Base-by-base conservation (phyloP, 192 early-diverging fungal genomes). In the Helicostylum pulchrum region DNA sequence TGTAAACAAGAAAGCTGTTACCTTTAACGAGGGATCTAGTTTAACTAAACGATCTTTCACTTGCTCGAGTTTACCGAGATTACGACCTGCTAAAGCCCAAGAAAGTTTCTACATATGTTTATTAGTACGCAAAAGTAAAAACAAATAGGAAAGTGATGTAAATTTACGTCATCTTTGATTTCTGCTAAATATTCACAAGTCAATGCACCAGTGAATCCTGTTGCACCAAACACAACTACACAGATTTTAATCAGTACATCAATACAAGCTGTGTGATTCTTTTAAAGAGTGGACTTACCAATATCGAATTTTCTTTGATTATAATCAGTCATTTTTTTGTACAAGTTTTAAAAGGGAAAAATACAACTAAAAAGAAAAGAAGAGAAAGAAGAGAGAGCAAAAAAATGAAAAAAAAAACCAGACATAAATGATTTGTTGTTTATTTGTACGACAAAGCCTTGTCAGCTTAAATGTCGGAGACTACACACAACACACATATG, bases 61-160 rank as follows among this genome's bases (percentile, higher is more conserved):
- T 17, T 75, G 71, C 48, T 87, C 80, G 2, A 96, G 80, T 72
- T 91, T 93, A 60, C 50, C 36, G 59, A 73, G 21, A 64, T 71
- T 87, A 46, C 94, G 85, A 14, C 94, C 94, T 21, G 90, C 92
- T 32, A 96, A 81, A 6, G 94, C 92, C 68, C 93, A 82, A 39
- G 36, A 39, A 10, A 39, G 36, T 39, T 53, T 73, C 78, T 4
- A n/a, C n/a, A n/a, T n/a, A n/a, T n/a, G n/a, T n/a, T n/a, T n/a
- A n/a, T n/a, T n/a, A n/a, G n/a, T n/a, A n/a, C n/a, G n/a, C n/a
- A n/a, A n/a, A n/a, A n/a, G n/a, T n/a, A n/a, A n/a, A n/a, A n/a
- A n/a, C n/a, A n/a, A n/a, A n/a, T n/a, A n/a, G n/a, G n/a, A n/a
- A n/a, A n/a, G 26, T 26, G 26, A n/a, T 19, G 11, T 31, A 7